Evolutionary conservation across 2,329 filamentous ascomycete genomes (phyloP), one percentile per base, ranked within the genome.

Genomic region (Aspergillus unguis): DNA sequence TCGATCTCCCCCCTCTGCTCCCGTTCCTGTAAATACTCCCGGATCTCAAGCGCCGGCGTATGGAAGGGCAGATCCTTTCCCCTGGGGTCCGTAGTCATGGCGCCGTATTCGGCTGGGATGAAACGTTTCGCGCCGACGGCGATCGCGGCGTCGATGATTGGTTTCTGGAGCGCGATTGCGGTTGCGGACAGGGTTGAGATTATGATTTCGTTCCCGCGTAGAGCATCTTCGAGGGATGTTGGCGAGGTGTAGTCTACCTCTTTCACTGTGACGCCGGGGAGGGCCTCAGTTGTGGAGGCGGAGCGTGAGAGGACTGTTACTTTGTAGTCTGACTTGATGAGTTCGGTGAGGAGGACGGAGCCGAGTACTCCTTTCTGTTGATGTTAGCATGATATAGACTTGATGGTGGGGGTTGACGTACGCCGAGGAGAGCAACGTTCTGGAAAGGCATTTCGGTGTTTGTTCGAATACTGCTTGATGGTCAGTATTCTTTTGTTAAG

Each of bases 311-410:
- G n/a, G 5, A 52, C 36, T 3, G 50, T 52, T 4, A 52, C 50
- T 2, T 29, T 31, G 26, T 36, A 52, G 2, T 29, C 29, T 2
- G 43, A 23, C n/a, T 52, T 43, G 25, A 42, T 4, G 27, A 52
- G 50, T 4, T 47, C 43, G 2, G 28, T 6, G 31, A 52, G 50
- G 7, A 52, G 37, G 8, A 35, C 50, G 3, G 50, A 43, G 29
- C 50, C 50, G 3, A 52, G 50, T n/a, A 26, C 27, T n/a, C 50
- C 50, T 52, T 32, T 52, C 50, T 52, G n/a, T 17, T 10, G 29
- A 1, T 3, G 8, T 46, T 17, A 47, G 43, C 17, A 29, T 43
- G 5, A 1, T 28, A 31, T 6, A 6, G 4, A n/a, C 29, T 9
- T 33, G 6, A 6, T 17, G 7, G 29, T 6, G 3, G 3, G 35